Percentiles rank a stretch among this genome's conserved stretches.
phyloP scores from a whole-genome alignment of 2,329 filamentous ascomycete genomes.

The Monosporascus sp. region DNA sequence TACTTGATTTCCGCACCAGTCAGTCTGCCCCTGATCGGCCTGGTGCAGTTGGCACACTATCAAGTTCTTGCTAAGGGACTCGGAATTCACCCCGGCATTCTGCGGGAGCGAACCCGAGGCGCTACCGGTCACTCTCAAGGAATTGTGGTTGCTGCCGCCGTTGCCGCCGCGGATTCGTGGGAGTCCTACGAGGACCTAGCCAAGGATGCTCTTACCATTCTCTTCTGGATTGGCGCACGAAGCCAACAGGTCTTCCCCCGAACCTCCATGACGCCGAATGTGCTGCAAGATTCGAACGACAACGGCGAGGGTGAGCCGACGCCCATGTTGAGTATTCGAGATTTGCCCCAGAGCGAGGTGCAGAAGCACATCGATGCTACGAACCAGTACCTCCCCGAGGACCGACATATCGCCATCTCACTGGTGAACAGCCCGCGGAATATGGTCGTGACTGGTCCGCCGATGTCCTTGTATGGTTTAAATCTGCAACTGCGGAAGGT shows the following conservation, averaged over 20 bases:
- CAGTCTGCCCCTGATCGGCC: slow-evolving; percentile 90
- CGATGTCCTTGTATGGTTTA: slow-evolving; percentile 91
- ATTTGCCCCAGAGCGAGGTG: slow-evolving; percentile 79
- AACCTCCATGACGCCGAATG: slow-evolving; percentile 85
- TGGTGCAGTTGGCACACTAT: slow-evolving; percentile 95
- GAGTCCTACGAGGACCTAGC: slow-evolving; percentile 81
- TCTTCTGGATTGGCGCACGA: slow-evolving; percentile 97
- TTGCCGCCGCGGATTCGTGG: slow-evolving; percentile 87
- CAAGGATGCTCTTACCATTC: slow-evolving; percentile 76
- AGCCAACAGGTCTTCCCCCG: slow-evolving; percentile 96
- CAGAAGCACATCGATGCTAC: slow-evolving; percentile 96
- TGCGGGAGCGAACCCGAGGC: slow-evolving; percentile 78
- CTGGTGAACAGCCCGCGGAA: slow-evolving; percentile 96
- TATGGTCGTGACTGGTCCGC: slow-evolving; percentile 92
- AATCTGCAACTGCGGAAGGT: slow-evolving; percentile 94
- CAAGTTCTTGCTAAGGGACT: slow-evolving; percentile 89
- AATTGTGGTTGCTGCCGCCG: slow-evolving; percentile 86
- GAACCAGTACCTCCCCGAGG: slow-evolving; percentile 89
- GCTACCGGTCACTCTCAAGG: slow-evolving; percentile 96
- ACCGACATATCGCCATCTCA: slow-evolving; percentile 91
- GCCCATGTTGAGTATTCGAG: slow-evolving; percentile 95
- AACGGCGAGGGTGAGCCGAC: slow-evolving; percentile 93
- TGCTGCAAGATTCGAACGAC: slow-evolving; percentile 88
- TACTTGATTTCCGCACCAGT: slow-evolving; percentile 93
- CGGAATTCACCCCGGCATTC: slow-evolving; percentile 80